Conservation (phyloP, 2,329 filamentous ascomycete genomes). For the Cercospora nicotianae region DNA sequence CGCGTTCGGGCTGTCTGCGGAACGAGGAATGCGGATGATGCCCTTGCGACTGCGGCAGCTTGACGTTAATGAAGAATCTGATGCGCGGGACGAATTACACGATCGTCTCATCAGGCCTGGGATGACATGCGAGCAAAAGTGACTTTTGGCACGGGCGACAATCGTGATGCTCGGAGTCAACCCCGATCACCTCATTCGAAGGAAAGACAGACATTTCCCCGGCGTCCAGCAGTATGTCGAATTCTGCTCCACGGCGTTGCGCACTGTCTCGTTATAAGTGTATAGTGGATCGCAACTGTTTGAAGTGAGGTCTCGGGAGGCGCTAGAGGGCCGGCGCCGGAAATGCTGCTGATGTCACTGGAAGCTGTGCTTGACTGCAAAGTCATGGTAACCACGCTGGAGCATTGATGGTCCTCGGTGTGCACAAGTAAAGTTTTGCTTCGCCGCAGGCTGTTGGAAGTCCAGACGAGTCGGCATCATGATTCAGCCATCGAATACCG, state of each 20-base stretch:
- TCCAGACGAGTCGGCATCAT: neutral
- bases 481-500: neutral
- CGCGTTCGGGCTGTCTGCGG: neutral
- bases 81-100: neutral
- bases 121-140: constrained; percentile 1
- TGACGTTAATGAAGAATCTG: neutral
- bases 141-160: neutral
- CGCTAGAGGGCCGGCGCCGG: neutral
- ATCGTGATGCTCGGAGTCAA: neutral
- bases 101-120: neutral
- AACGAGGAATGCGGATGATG: neutral
- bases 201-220: neutral
- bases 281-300: neutral
- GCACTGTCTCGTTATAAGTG: neutral
- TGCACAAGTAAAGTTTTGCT: neutral
- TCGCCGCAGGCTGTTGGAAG: neutral
- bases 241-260: neutral
- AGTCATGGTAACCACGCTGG: neutral
- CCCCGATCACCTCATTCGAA: neutral
- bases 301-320: neutral
- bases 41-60: neutral
- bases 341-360: neutral
- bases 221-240: neutral
- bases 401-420: neutral
- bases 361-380: neutral